phyloP scores from a whole-genome alignment of 1,284 basidiomycete species.

The Dichomitus squalens region DNA sequence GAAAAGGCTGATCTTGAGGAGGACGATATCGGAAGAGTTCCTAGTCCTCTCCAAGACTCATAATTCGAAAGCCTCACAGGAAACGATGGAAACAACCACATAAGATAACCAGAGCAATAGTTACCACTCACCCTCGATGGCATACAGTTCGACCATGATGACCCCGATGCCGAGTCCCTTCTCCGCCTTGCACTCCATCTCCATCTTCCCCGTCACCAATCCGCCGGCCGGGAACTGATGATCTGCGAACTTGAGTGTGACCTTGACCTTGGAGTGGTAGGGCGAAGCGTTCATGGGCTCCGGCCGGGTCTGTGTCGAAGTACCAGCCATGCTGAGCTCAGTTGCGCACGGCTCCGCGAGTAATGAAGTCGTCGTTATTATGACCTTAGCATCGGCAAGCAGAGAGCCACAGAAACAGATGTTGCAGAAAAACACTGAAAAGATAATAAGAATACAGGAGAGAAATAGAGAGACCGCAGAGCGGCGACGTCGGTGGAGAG shows the following conservation, averaged over 20 bases:
- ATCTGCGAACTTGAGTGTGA: conserved; percentile 59
- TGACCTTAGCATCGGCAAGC: conserved; percentile 5
- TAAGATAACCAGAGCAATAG: no score
- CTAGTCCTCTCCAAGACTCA: no score
- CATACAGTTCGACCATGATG: conserved; percentile 76
- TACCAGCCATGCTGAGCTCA: conserved; percentile 3
- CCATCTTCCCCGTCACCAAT: conserved; percentile 69
- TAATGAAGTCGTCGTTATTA: conserved; percentile 3
- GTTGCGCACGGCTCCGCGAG: not conserved
- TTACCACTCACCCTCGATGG: conserved; percentile 56
- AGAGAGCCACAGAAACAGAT: not conserved
- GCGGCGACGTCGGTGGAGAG: not conserved
- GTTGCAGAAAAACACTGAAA: not conserved
- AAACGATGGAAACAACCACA: no score
- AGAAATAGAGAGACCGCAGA: no score
- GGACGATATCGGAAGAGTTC: no score
- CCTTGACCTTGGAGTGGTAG: conserved; percentile 73
- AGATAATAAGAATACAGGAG: not conserved
- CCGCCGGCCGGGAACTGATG: conserved; percentile 63
- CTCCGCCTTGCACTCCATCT: conserved; percentile 75
- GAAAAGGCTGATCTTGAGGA: no score
- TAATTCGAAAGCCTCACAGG: no score
- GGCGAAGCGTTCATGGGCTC: conserved; percentile 81
- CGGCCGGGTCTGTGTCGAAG: conserved; percentile 31
- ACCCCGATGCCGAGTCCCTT: conserved; percentile 68